These are phyloP conservation scores for Russula emetica DNA, from an alignment of 768 basidiomycete genomes.

Conservation along the genomic window DNA sequence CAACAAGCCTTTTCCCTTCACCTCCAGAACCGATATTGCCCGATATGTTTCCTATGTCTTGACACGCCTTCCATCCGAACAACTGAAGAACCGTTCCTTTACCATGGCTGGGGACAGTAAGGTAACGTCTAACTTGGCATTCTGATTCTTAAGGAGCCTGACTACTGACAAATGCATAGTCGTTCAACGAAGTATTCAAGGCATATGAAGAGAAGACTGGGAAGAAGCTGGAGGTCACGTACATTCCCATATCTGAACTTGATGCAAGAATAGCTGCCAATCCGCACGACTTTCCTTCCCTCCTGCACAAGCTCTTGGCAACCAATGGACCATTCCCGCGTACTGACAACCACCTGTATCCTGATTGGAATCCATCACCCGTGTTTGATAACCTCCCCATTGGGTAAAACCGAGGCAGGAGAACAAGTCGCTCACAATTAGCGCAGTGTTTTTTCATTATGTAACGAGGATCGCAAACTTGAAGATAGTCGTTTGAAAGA, in stretches of 20 bases:
- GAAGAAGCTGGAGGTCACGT: background rate
- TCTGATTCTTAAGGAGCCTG: background rate
- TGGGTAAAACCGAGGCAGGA: background rate
- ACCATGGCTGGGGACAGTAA: conserved; percentile 15
- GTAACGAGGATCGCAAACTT: background rate
- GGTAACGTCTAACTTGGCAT: conserved; percentile 6
- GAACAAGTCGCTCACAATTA: background rate
- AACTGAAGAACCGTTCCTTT: conserved; percentile 17
- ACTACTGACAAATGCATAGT: background rate
- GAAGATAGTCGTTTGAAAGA: background rate
- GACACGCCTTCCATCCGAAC: conserved; percentile 21
- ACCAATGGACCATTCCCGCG: conserved; percentile 1
- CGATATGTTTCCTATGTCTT: conserved; percentile 24
- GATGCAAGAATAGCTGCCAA: background rate
- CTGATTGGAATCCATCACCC: conserved; percentile 2
- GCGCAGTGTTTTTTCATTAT: background rate
- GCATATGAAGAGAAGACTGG: background rate
- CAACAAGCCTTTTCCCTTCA: conserved; percentile 25
- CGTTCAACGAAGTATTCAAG: background rate
- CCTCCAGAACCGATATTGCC: conserved; percentile 24
- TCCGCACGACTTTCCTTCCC: background rate
- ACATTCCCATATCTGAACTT: background rate
- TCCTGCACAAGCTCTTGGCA: background rate
- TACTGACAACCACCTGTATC: conserved; percentile 23
- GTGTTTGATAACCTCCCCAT: background rate